Base-by-base conservation (phyloP, 1,284 basidiomycete species). In the Cystobasidium sp. region DNA sequence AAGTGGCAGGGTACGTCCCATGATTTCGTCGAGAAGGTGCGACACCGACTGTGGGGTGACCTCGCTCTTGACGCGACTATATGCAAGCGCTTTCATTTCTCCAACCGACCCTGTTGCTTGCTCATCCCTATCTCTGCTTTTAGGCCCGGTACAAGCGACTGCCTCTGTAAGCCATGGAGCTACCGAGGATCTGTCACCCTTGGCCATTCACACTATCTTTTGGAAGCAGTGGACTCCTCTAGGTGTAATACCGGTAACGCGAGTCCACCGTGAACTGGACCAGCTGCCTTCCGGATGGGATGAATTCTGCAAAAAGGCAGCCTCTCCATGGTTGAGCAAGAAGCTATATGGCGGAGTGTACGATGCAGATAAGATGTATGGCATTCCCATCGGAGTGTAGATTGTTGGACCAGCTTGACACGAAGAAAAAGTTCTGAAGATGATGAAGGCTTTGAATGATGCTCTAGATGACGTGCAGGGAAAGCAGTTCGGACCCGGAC, bases 301-400 rank as follows among this genome's bases (percentile, higher is more conserved):
- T 77, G 81, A 80, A 2, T 1, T 49, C n/a, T 49, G 14, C 14
- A n/a, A n/a, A 49, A 49, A 49, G 46, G 46, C 46, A 49, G 46
- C 46, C 46, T 49, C 12, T 49, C 46, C 46, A 49, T 49, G 46
- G n/a, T 49, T 49, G 46, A 12, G 56, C 16, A 74, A 62, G 12
- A 31, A 44, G 9, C 37, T 41, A 16, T 51, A 22, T 12, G 65
- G 68, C 1, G 68, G 71, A 12, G 73, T 87, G 22, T 97, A 96
- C 79, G 85, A 94, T 79, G 87, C 90, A 0, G 83, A 86, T 22
- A 85, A 84, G 79, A 91, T 91, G 88, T 83, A 87, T 22, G 93
- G 92, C 0, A 85, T 97, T 81, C 93, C 93, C 0, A 87, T 96
- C 0, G 90, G 88, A 0, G 86, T 97, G 52, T 94, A 97, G 83